A percentile compares a stretch with the other conserved stretches of the same genome.
Evolutionary conservation across 805 yeast species (phyloP).

Genomic region (Cyberlindnera subsufficiens): DNA sequence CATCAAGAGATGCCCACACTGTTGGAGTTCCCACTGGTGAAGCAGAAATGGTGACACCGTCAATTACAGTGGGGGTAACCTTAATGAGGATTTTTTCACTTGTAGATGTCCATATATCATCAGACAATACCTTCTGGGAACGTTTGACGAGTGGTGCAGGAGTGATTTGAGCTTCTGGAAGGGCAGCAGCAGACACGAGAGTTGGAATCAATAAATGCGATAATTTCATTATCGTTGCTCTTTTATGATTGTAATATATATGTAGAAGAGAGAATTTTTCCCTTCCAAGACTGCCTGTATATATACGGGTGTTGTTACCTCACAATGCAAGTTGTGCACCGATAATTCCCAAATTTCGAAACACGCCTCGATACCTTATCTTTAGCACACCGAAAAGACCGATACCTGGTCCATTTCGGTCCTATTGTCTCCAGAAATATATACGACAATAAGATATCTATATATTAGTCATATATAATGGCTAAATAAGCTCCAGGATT

Average conservation of each 20-base stretch:
- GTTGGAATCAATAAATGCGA: constrained; percentile 8
- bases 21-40: constrained; percentile 35
- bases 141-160: constrained; percentile 19
- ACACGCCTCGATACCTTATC: no score
- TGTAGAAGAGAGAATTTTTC: neutral
- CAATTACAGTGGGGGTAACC: constrained; percentile 49
- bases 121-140: constrained; percentile 16
- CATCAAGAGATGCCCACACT: constrained; percentile 38
- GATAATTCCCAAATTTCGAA: no score
- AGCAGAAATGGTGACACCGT: constrained; percentile 36
- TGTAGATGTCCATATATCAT: constrained; percentile 31
- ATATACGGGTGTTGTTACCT: no score
- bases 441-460: no score
- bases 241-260: neutral
- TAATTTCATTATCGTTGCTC: constrained; percentile 7
- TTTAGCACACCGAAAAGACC: no score
- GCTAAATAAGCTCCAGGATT: no score
- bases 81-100: constrained; percentile 27
- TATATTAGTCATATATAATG: no score
- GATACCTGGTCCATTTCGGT: no score
- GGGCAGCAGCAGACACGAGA: constrained; percentile 19
- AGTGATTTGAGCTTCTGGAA: constrained; percentile 18
- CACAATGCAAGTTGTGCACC: no score
- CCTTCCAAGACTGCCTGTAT: no score
- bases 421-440: no score